Percentiles rank a stretch among this genome's conserved stretches.
phyloP scores from a whole-genome alignment of 352 stramenopile genomes.

The Pythium aphanidermatum region DNA sequence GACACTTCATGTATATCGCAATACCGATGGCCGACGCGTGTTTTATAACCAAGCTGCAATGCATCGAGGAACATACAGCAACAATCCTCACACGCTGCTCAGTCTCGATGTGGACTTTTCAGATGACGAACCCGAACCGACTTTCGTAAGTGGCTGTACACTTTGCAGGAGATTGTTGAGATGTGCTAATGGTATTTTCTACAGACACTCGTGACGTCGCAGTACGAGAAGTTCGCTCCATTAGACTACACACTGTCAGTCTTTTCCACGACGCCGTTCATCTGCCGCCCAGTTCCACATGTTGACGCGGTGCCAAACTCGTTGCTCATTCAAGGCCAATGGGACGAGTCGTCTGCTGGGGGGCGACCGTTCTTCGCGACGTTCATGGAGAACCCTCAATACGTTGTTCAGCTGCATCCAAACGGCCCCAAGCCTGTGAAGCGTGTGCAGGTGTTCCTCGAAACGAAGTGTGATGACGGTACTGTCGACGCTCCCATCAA shows the following conservation, averaged over 20 bases:
- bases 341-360: constrained; percentile 37
- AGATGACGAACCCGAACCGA: constrained; percentile 34
- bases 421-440: constrained; percentile 19
- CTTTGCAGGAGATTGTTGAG: constrained; percentile 13
- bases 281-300: constrained; percentile 45
- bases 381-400: constrained; percentile 82
- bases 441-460: constrained; percentile 57
- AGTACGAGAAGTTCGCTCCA: constrained; percentile 89
- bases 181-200: background rate
- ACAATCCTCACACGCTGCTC: constrained; percentile 90
- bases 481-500: constrained; percentile 46
- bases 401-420: constrained; percentile 42
- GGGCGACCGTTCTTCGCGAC: constrained; percentile 63
- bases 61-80: constrained; percentile 86
- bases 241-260: constrained; percentile 87
- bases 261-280: constrained; percentile 78
- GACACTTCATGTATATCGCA: constrained; percentile 88
- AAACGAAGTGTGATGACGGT: constrained; percentile 14
- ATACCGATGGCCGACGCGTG: constrained; percentile 51
- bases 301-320: constrained; percentile 30
- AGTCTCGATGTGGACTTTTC: constrained; percentile 71
- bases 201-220: constrained; percentile 89
- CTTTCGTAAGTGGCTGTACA: constrained; percentile 30
- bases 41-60: constrained; percentile 82
- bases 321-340: constrained; percentile 39